These are phyloP conservation scores for Vickermania ingenoplastis DNA, from an alignment of 208 protist species.

Conservation along the genomic window DNA sequence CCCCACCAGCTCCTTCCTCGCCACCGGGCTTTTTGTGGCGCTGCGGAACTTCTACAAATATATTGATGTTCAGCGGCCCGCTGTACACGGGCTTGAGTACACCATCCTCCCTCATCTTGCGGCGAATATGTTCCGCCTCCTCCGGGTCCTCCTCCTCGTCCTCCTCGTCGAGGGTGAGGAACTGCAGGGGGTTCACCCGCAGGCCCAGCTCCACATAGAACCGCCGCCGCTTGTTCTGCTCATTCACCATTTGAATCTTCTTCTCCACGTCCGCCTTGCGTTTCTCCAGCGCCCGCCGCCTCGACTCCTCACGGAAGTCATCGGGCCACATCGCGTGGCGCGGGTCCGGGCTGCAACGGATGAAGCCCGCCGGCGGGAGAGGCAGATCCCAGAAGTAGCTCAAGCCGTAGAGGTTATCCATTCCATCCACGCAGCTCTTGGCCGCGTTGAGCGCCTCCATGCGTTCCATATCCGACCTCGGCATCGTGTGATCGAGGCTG, in stretches of 20 bases:
- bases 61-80: constrained; percentile 33
- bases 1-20: neutral
- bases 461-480: neutral
- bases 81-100: constrained; percentile 15
- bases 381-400: constrained; percentile 51
- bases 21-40: neutral
- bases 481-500: neutral
- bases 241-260: constrained; percentile 10
- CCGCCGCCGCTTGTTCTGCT: constrained; percentile 4
- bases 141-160: constrained; percentile 4
- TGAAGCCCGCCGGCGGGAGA: constrained; percentile 66
- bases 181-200: neutral
- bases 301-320: constrained; percentile 5
- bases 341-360: constrained; percentile 49
- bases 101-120: neutral
- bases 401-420: constrained; percentile 61
- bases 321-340: constrained; percentile 69
- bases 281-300: neutral
- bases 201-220: constrained; percentile 7
- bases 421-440: constrained; percentile 20
- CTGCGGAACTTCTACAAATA: constrained; percentile 10
- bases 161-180: constrained; percentile 9
- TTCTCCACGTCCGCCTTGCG: constrained; percentile 2
- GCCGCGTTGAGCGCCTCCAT: constrained; percentile 5
- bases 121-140: neutral